phyloP scores from a whole-genome alignment of 805 yeast species.

The Tetrapisispora namnaoensis region DNA sequence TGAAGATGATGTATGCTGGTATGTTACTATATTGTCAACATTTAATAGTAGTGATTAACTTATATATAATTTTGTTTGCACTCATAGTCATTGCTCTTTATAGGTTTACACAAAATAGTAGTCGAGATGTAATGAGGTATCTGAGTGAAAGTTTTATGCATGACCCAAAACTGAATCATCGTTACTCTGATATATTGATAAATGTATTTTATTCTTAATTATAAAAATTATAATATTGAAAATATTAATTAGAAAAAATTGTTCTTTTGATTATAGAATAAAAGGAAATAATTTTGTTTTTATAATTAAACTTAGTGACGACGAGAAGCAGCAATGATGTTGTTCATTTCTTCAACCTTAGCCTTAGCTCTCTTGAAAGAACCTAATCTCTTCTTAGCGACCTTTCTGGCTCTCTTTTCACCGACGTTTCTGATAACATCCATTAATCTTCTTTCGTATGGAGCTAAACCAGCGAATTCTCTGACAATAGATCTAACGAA shows the following conservation, averaged over 20 bases:
- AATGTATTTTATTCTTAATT: slow-evolving; percentile 1
- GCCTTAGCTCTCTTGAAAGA: slow-evolving; percentile 99
- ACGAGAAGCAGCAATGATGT: slow-evolving; percentile 94
- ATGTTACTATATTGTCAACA: too few species aligned
- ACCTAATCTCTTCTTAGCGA: slow-evolving; percentile 99
- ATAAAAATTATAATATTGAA: background rate
- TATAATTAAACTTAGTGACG: slow-evolving; percentile 48
- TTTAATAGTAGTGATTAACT: too few species aligned
- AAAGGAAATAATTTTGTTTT: background rate
- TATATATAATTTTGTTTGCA: too few species aligned
- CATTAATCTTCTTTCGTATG: slow-evolving; percentile 99
- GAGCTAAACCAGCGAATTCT: slow-evolving; percentile 98
- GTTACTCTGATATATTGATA: background rate
- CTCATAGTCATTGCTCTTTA: too few species aligned
- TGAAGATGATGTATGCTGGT: too few species aligned
- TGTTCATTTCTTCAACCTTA: slow-evolving; percentile 98
- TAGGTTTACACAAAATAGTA: too few species aligned
- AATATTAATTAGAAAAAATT: background rate
- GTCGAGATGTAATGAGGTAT: too few species aligned
- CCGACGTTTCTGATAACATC: slow-evolving; percentile 99
- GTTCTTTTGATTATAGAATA: background rate
- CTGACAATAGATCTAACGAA: slow-evolving; percentile 92
- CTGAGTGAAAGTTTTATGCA: too few species aligned
- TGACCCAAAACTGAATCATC: too few species aligned
- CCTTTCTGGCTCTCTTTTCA: slow-evolving; percentile 99